Evolutionary conservation across 306 rosid genomes (phyloP).

Genomic region (apple (Malus domestica)): DNA sequence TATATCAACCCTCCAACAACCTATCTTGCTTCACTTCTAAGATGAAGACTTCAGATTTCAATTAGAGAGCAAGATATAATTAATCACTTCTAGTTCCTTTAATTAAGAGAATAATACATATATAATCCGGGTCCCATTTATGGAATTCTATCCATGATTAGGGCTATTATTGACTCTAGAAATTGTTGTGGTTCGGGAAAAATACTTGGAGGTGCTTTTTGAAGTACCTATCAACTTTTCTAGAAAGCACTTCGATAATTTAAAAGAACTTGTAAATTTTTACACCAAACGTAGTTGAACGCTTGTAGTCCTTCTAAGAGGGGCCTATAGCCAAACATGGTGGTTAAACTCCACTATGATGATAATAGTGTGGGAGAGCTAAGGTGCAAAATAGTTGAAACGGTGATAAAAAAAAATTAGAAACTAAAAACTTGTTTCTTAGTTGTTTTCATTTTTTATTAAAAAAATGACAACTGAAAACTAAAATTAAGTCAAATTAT

Average conservation of each 20-base stretch:
- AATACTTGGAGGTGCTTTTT: background rate
- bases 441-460: too few species aligned
- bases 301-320: too few species aligned
- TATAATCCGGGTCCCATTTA: background rate
- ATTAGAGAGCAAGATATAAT: background rate
- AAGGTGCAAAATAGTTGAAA: too few species aligned
- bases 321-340: background rate
- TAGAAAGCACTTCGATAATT: too few species aligned
- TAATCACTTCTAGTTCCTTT: background rate
- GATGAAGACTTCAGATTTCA: too few species aligned
- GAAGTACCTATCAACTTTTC: background rate
- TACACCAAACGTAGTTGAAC: too few species aligned
- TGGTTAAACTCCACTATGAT: background rate
- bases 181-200: background rate
- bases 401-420: too few species aligned
- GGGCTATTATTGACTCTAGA: background rate
- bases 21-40: conserved; percentile 10
- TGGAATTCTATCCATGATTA: background rate
- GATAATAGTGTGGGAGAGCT: too few species aligned
- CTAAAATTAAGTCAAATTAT: too few species aligned
- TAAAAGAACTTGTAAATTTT: too few species aligned
- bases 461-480: too few species aligned
- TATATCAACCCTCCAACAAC: background rate
- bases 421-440: too few species aligned
- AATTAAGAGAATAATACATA: background rate